phyloP scores from a whole-genome alignment of 371 early-diverging fungal species.

The Actinomucor elegans region DNA sequence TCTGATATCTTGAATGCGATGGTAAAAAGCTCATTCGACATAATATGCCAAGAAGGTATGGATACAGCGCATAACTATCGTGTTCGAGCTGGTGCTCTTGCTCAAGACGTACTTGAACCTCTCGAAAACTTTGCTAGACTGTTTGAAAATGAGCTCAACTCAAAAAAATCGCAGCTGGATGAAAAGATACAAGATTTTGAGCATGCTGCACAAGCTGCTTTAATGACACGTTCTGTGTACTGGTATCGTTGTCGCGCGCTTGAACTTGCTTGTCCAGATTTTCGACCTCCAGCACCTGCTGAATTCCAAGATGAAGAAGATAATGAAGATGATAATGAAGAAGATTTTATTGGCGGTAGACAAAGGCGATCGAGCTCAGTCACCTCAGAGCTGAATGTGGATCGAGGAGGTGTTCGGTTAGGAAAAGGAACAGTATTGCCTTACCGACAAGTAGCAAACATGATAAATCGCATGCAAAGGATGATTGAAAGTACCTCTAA shows the following conservation, averaged over 20 bases:
- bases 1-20: conserved; percentile 1
- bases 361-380: conserved; percentile 17
- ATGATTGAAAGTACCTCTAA: conserved; percentile 4
- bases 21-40: conserved; percentile 7
- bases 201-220: conserved; percentile 13
- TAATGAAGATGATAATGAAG: not conserved
- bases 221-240: conserved; percentile 10
- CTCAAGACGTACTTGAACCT: conserved; percentile 13
- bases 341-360: conserved; percentile 3
- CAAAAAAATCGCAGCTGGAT: not conserved
- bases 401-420: conserved; percentile 11
- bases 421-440: conserved; percentile 14
- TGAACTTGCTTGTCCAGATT: conserved; percentile 4
- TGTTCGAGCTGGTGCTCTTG: conserved; percentile 2
- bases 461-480: conserved; percentile 7
- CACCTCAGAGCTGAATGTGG: conserved; percentile 16
- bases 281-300: conserved; percentile 8
- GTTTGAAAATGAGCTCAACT: not conserved
- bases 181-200: conserved; percentile 12
- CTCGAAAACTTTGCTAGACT: not conserved
- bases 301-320: conserved; percentile 16
- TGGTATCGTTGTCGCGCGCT: conserved; percentile 16
- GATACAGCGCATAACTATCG: conserved; percentile 14
- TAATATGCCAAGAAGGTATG: conserved; percentile 1
- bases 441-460: conserved; percentile 12